Evolutionary conservation across 176 grass and related monocot genomes (phyloP), one percentile per base, ranked within the genome.

Genomic region (Oryza glaberrima): DNA sequence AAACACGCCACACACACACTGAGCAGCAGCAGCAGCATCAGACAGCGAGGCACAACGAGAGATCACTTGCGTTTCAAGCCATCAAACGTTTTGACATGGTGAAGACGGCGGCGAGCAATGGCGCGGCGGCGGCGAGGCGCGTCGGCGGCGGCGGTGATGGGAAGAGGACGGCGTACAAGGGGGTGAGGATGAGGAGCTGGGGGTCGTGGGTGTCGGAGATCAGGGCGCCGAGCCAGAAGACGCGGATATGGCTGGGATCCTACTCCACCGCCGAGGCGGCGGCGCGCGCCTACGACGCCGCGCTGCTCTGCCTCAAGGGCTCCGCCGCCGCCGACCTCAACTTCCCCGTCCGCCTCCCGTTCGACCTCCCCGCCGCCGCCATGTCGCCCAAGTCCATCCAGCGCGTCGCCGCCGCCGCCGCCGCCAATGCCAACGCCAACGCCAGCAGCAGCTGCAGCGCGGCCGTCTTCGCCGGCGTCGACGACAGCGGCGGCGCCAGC

Each of bases 201-300:
- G 95, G 95, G 0, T 94, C 95, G 11, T 97, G 95, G 95, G 95
- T 97, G 63, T 97, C 95, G 35, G 95, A 97, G 92, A 90, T 97
- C 65, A 76, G 92, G 17, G 92, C 92, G 30, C 95, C 95, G 6
- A 84, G 81, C 14, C 95, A 94, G 84, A 97, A 97, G 88, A 92
- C 90, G 19, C 46, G 95, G 90, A 97, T 97, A 65, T 97, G 95
- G 95, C 88, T 97, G 3, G 95, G 95, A 1, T 97, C 95, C 51
- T 90, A 97, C 80, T 92, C 95, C 67, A 94, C 92, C 30, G 80
- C 95, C 22, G 92, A 97, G 80, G 95, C 95, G 7, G 95, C 95
- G 16, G 95, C 95, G 65, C 88, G 95, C 6, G 95, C 92, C 49
- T 97, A 97, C 69, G 95, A 97, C 72, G 90, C 95, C 40, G 90